Evolutionary conservation across 2,329 filamentous ascomycete species (phyloP).

Genomic region (Neophaeococcomyces mojaviensis): DNA sequence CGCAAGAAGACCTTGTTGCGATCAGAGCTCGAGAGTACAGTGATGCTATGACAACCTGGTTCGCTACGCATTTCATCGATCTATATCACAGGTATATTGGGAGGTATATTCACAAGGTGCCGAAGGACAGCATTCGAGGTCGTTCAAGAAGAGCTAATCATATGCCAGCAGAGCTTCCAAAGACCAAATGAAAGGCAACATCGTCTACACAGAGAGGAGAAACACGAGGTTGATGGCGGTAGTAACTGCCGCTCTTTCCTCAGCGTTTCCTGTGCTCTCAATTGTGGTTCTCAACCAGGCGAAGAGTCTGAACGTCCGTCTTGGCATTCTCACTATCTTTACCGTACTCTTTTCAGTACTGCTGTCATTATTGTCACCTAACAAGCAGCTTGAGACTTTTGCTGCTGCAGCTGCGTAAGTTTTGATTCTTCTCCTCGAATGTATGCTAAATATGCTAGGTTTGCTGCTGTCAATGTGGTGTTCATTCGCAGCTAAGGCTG

Average conservation of each 20-base stretch:
- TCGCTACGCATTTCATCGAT: neutral
- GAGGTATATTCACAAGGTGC: conserved; percentile 1
- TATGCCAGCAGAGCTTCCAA: too few species aligned
- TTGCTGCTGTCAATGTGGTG: conserved; percentile 12
- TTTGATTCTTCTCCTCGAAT: neutral
- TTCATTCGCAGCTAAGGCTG: conserved; percentile 9
- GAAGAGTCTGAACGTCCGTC: neutral
- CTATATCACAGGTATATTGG: conserved; percentile 3
- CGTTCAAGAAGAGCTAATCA: neutral
- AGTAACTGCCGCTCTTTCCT: conserved; percentile 5
- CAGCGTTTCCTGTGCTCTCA: conserved; percentile 6
- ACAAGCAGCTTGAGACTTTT: conserved; percentile 12
- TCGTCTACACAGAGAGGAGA: neutral
- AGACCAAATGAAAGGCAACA: too few species aligned
- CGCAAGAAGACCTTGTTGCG: conserved; percentile 2
- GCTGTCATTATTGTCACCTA: conserved; percentile 2
- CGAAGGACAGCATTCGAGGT: neutral
- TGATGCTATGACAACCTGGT: conserved; percentile 2
- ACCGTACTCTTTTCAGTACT: conserved; percentile 10
- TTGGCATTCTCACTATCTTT: conserved; percentile 8
- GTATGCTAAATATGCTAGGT: conserved; percentile 6
- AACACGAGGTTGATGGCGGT: neutral
- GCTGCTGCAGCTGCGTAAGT: conserved; percentile 13
- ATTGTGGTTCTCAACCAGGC: conserved; percentile 5
- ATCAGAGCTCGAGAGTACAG: neutral